A percentile compares a stretch with the other conserved stretches of the same genome.
Conservation (phyloP, 1,284 basidiomycete genomes). For the Microbotryum lychnidis-dioicae region DNA sequence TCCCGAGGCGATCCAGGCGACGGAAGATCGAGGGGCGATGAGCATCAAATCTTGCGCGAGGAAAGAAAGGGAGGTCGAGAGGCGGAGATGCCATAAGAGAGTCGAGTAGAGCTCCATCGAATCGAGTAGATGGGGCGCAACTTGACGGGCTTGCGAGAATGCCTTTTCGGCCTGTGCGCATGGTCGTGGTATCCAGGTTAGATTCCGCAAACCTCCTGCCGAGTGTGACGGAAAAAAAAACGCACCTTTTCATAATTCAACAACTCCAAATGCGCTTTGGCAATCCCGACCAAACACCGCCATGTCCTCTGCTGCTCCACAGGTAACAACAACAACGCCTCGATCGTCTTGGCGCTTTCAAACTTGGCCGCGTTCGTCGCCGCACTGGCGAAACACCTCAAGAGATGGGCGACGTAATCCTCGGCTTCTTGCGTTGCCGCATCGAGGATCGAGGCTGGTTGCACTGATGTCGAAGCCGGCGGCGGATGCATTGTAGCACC, state of each 20-base stretch:
- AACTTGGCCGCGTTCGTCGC: conserved; percentile 63
- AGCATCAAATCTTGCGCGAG: conserved; percentile 80
- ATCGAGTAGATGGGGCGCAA: conserved; percentile 73
- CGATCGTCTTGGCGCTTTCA: conserved; percentile 63
- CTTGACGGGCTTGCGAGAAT: conserved; percentile 65
- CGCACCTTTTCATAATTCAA: conserved; percentile 75
- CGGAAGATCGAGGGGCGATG: conserved; percentile 60
- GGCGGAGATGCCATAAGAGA: conserved; percentile 81
- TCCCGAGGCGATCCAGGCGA: conserved; percentile 89
- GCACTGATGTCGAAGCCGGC: conserved; percentile 45
- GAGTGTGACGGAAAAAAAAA: conserved; percentile 28
- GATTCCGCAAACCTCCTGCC: background rate
- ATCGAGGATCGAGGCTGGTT: conserved; percentile 51
- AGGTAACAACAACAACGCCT: conserved; percentile 68
- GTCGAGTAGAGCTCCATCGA: conserved; percentile 94
- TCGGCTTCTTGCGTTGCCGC: conserved; percentile 54
- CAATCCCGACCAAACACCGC: conserved; percentile 66
- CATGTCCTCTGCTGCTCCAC: conserved; percentile 58
- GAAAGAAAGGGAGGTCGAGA: conserved; percentile 70
- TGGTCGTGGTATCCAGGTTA: too few relatives aligned
- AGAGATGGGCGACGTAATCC: conserved; percentile 64
- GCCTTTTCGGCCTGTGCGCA: conserved; percentile 66
- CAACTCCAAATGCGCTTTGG: conserved; percentile 75
- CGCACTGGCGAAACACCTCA: conserved; percentile 70
- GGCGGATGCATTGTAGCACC: background rate